phyloP scores from a whole-genome alignment of 148 eudicot species.

The Diospyros kaki region DNA sequence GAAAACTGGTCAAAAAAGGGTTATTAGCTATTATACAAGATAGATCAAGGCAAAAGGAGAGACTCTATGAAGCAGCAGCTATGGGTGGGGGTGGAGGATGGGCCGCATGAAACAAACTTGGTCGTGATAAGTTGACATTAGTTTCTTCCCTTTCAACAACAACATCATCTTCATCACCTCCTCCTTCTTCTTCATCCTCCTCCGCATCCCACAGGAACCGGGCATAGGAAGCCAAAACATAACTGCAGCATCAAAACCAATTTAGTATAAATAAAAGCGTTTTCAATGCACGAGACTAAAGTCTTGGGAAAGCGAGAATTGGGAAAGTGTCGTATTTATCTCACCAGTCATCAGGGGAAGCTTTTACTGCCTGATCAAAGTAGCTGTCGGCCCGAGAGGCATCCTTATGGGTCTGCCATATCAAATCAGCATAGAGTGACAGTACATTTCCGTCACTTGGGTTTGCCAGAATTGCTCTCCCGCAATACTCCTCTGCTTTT shows the following conservation, averaged over 20 bases:
- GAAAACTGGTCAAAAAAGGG: background rate
- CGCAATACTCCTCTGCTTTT: constrained; percentile 42
- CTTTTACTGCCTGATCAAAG: constrained; percentile 45
- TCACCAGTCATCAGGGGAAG: constrained; percentile 45
- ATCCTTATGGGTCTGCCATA: constrained; percentile 44
- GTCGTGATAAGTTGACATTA: background rate
- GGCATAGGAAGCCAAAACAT: constrained; percentile 76
- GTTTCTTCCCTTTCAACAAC: background rate
- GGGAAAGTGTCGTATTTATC: background rate
- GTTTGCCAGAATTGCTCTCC: constrained; percentile 37
- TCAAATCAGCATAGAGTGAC: constrained; percentile 41
- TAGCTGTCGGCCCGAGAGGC: constrained; percentile 30
- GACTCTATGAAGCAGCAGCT: constrained; percentile 7
- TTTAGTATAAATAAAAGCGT: background rate
- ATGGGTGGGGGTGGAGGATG: constrained; percentile 3
- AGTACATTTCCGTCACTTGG: constrained; percentile 38
- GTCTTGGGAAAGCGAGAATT: too few relatives aligned
- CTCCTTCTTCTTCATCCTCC: constrained; percentile 46
- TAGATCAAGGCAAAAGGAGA: background rate
- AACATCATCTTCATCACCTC: constrained; percentile 6
- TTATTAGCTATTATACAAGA: constrained; percentile 10
- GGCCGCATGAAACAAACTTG: constrained; percentile 3
- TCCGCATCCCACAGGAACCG: constrained; percentile 78
- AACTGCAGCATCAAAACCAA: constrained; percentile 35
- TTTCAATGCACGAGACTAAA: background rate